Percentiles rank a stretch among this genome's conserved stretches.
These are phyloP conservation scores for Dictyostelium intermedium DNA, from an alignment of 78 protist species.

Conservation along the genomic window DNA sequence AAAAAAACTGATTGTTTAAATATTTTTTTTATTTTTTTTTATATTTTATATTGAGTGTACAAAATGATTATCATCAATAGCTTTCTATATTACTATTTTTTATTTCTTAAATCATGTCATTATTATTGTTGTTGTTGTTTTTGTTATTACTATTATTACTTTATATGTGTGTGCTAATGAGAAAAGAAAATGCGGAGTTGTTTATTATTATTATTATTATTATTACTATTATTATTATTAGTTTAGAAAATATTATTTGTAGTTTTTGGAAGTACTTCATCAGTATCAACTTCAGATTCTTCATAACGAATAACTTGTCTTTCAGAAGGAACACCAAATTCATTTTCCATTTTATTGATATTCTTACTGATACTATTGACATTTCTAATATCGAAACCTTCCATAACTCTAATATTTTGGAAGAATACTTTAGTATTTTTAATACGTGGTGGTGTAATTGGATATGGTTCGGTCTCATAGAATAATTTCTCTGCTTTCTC, in stretches of 20 bases:
- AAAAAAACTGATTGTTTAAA: no score
- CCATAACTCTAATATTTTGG: neutral
- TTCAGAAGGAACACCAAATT: slow-evolving; percentile 7
- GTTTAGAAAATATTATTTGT: slow-evolving; percentile 21
- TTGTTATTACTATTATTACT: no score
- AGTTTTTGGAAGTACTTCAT: slow-evolving; percentile 27
- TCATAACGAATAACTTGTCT: slow-evolving; percentile 10
- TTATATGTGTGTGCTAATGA: neutral
- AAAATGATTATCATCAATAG: neutral
- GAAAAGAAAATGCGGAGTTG: neutral
- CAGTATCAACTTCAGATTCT: slow-evolving; percentile 43
- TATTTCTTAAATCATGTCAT: no score
- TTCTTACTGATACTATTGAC: neutral
- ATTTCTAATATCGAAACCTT: slow-evolving; percentile 62
- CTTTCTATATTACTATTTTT: no score
- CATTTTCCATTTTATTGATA: neutral
- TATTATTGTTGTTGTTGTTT: no score
- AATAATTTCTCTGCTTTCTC: slow-evolving; percentile 7
- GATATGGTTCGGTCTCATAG: slow-evolving; percentile 41
- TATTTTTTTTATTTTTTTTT: neutral
- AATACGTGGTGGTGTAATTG: slow-evolving; percentile 33
- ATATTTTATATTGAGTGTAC: neutral
- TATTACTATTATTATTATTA: neutral
- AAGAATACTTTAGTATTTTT: neutral
- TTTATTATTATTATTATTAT: neutral